Percentiles rank a stretch among this genome's conserved stretches.
Conservation (phyloP, 768 basidiomycete genomes). For the Xerocomellus chrysenteron region DNA sequence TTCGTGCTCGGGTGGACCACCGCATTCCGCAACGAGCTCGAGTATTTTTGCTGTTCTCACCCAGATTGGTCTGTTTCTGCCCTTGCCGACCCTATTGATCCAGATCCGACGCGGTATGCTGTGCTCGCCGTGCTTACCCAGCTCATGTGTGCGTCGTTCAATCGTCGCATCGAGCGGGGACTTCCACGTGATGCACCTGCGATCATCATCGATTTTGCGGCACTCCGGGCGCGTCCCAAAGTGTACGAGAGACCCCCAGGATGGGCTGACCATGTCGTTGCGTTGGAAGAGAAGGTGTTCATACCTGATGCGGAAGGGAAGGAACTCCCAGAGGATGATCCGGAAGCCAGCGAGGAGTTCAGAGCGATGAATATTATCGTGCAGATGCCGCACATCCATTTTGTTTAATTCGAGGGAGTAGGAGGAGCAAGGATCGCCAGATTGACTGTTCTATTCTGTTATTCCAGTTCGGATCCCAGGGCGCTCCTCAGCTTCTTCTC, state of each 20-base stretch:
- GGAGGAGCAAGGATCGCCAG: neutral
- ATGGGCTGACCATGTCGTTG: neutral
- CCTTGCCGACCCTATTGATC: conserved; percentile 1
- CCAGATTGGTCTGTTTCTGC: conserved; percentile 5
- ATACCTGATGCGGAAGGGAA: conserved; percentile 5
- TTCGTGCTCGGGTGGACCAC: conserved; percentile 11
- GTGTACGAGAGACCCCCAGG: conserved; percentile 3
- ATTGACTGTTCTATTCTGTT: neutral
- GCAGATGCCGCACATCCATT: conserved; percentile 11
- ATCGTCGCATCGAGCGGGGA: conserved; percentile 11
- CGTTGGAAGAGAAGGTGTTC: neutral
- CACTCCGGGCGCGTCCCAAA: conserved; percentile 8
- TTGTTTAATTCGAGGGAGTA: neutral
- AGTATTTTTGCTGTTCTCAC: conserved; percentile 8
- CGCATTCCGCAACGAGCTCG: conserved; percentile 12
- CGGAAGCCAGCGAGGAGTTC: conserved; percentile 10
- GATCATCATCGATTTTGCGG: conserved; percentile 10
- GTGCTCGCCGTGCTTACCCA: conserved; percentile 6
- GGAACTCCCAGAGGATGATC: neutral
- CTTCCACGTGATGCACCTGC: conserved; percentile 10
- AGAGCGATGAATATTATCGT: conserved; percentile 9
- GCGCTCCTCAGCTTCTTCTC: too few relatives aligned
- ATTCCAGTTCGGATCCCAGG: neutral
- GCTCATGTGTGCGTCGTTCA: conserved; percentile 11
- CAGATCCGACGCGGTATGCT: conserved; percentile 3